Evolutionary conservation across 169 alveolate genomes (phyloP), one percentile per base, ranked within the genome.

Genomic region (Cryptosporidium parvum): DNA sequence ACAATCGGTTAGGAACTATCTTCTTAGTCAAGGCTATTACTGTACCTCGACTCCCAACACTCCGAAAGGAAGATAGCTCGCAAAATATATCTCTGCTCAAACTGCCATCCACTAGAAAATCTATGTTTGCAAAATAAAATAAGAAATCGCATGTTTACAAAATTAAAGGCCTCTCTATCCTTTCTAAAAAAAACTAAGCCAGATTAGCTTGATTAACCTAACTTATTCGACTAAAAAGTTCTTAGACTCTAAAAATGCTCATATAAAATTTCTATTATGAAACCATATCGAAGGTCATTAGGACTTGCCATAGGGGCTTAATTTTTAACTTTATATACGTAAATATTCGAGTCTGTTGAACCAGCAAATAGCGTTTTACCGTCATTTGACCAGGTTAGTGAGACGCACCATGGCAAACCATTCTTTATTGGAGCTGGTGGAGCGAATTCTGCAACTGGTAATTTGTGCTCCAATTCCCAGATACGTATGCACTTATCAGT

Each of bases 401-500:
- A 97, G 33, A 97, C 96, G 93, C 98, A 96, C 98, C 98, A 96
- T 33, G 98, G 98, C 70, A 96, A 94, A 70, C 98, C 98, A 61
- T 94, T 92, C 95, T 96, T 96, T 93, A 94, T 92, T 45, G 96
- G 96, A 84, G 93, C 93, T 70, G 93, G 97, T 70, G 97, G 97
- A 84, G 94, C 93, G 61, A 97, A 95, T 92, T 96, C 98, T 26
- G 97, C 97, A 48, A 96, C 94, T 70, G 96, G 95, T 67, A 93
- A 92, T 95, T 97, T 97, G 95, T 96, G 96, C 94, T 97, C 99
- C 92, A 97, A 91, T 75, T 97, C 97, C 99, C 99, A 97, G 62
- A 94, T 93, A 86, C 97, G 95, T 85, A 97, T 96, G 75, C 96
- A 93, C 86, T 95, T 96, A 95, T 97, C 98, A 14, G 99, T 97